Conservation (phyloP, 768 basidiomycete genomes). For the Pseudohyphozyma bogoriensis region DNA sequence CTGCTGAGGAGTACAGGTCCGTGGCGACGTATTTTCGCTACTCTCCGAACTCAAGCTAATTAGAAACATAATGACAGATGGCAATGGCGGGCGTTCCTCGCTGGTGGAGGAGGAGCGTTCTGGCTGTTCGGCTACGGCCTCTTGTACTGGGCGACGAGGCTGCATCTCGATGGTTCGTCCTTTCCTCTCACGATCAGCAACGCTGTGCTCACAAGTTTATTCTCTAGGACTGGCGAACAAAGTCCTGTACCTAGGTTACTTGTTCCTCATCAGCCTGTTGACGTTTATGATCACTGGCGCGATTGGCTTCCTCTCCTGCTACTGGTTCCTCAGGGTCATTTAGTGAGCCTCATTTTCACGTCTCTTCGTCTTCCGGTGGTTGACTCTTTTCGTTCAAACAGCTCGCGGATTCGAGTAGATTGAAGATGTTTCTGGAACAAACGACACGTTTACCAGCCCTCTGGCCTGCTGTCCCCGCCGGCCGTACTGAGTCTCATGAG, state of each 20-base stretch:
- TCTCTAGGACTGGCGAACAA: conserved; percentile 71
- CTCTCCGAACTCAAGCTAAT: not conserved
- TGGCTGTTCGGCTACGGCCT: conserved; percentile 79
- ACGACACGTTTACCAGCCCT: no score
- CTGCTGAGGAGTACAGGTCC: conserved; percentile 86
- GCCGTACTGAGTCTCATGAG: no score
- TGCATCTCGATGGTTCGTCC: conserved; percentile 20
- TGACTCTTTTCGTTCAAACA: not conserved
- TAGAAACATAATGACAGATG: conserved; percentile 46
- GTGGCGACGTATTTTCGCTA: not conserved
- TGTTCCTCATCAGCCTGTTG: conserved; percentile 68
- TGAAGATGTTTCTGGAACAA: not conserved
- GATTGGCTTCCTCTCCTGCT: conserved; percentile 81
- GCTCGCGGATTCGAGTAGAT: conserved; percentile 16
- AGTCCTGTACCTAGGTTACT: conserved; percentile 79
- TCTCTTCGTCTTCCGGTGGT: no score
- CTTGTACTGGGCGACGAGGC: conserved; percentile 2
- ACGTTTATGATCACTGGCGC: conserved; percentile 73
- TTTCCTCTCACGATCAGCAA: not conserved
- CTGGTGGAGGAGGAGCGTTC: conserved; percentile 81
- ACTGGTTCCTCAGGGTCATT: conserved; percentile 76
- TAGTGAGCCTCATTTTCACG: conserved; percentile 47
- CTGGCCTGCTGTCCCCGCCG: no score
- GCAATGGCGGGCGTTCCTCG: conserved; percentile 93
- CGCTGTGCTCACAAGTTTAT: conserved; percentile 59